Evolutionary conservation across 768 basidiomycete species (phyloP), one percentile per base, ranked within the genome.

Genomic region (Tulasnella sp.): DNA sequence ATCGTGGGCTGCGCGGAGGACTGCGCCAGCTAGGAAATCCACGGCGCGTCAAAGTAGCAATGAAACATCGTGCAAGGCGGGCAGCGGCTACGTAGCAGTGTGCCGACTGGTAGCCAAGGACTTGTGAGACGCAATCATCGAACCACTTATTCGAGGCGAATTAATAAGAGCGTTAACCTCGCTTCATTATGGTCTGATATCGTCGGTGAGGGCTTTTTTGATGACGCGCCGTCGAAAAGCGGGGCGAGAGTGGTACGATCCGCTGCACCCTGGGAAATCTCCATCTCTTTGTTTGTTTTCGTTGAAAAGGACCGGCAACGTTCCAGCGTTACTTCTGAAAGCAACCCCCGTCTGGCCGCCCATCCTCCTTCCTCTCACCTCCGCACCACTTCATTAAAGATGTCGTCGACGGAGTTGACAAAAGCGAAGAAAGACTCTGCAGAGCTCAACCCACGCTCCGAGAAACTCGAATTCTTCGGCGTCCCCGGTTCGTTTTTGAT

Each of bases 381-480:
- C 46, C 46, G 46, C 37, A 37, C 37, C 37, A 46, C 46, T 20
- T 46, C 46, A 12, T 46, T 46, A 12, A 46, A 46, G 18, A 46
- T 46, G 46, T 14, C 46, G 46, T 46, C 46, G 46, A 46, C 46
- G 46, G 46, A 46, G 46, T 9, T 46, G 46, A 46, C 46, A 46
- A 46, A 46, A 46, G 46, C 46, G 46, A 46, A 46, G 46, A 46
- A 46, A 46, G 46, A 46, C 11, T 46, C 46, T 46, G 3, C 46
- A 40, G 69, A 78, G n/a, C 78, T 81, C 72, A 81, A 81, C 54
- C 84, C 83, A 4, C 69, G 74, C n/a, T 82, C 83, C 11, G 60
- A 34, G 1, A 81, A 82, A 34, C 84, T 83, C 80, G 85, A 85
- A 80, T 79, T 79, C 54, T 72, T 79, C 41, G 77, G 77, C 37